Conservation (phyloP, 805 yeast species). For the Metschnikowia borealis region DNA sequence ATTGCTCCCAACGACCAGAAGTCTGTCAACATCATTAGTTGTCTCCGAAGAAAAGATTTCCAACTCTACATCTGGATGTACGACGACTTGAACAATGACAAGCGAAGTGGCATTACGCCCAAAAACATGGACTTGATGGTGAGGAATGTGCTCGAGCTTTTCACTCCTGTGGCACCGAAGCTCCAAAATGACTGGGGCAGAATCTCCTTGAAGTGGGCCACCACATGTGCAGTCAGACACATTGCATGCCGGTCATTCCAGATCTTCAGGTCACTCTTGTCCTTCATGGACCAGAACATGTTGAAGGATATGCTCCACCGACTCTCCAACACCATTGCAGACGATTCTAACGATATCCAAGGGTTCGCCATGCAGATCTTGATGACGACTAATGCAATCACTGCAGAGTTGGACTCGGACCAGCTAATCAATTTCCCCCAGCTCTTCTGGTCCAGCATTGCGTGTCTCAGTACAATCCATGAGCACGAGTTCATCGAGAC, state of each 20-base stretch:
- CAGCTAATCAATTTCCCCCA: conserved; percentile 86
- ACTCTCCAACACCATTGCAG: conserved; percentile 87
- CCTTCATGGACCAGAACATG: conserved; percentile 82
- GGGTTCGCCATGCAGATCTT: conserved; percentile 96
- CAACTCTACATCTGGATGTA: conserved; percentile 66
- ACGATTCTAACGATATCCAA: conserved; percentile 83
- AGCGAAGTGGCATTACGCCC: conserved; percentile 75
- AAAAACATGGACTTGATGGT: conserved; percentile 76
- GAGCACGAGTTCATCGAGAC: conserved; percentile 92
- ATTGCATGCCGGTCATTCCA: conserved; percentile 96
- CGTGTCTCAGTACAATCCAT: conserved; percentile 82
- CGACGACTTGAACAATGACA: conserved; percentile 75
- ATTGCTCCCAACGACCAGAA: conserved; percentile 53
- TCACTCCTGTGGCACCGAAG: conserved; percentile 43
- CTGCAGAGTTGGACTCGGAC: conserved; percentile 77
- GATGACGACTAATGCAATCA: conserved; percentile 91
- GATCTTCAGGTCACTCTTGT: conserved; percentile 77
- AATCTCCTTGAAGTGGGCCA: conserved; percentile 86
- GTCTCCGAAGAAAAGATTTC: conserved; percentile 51
- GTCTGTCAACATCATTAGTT: conserved; percentile 52
- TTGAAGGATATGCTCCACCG: conserved; percentile 90
- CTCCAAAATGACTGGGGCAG: conserved; percentile 83
- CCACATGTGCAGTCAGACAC: conserved; percentile 95
- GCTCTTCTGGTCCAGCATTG: conserved; percentile 92
- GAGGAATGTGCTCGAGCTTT: conserved; percentile 56